phyloP scores from a whole-genome alignment of 1,284 basidiomycete genomes.

The Mycena citricolor region DNA sequence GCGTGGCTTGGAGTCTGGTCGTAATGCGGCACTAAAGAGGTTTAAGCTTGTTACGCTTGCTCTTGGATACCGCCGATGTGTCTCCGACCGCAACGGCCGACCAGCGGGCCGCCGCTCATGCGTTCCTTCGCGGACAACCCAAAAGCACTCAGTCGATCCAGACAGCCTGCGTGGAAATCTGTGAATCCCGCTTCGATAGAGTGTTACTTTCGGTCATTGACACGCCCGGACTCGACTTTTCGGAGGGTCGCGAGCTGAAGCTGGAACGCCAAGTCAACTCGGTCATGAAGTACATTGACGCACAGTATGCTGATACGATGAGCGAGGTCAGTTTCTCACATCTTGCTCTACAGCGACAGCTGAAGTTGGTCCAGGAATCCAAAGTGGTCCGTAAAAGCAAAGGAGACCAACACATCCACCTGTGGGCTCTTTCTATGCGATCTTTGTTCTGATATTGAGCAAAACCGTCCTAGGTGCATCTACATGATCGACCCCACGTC shows the following conservation, averaged over 20 bases:
- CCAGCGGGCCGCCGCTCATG: constrained; percentile 60
- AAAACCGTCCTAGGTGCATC: constrained; percentile 54
- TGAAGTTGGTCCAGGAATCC: constrained; percentile 56
- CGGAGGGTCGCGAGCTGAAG: constrained; percentile 66
- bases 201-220: constrained; percentile 75
- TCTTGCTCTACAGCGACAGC: constrained; percentile 2
- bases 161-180: constrained; percentile 71
- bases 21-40: too few species aligned
- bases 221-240: constrained; percentile 77
- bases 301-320: constrained; percentile 79
- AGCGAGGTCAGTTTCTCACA: constrained; percentile 58
- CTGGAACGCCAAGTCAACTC: constrained; percentile 72
- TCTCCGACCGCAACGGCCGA: constrained; percentile 69
- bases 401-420: constrained; percentile 81
- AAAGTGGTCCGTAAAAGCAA: constrained; percentile 82
- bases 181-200: constrained; percentile 75
- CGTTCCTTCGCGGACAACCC: constrained; percentile 55
- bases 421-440: constrained; percentile 48
- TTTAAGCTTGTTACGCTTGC: constrained; percentile 62
- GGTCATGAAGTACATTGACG: constrained; percentile 73
- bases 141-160: constrained; percentile 62
- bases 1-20: too few species aligned
- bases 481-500: constrained; percentile 79
- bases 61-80: constrained; percentile 75
- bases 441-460: constrained; percentile 6